Conservation (phyloP, 345 rosid species). For the thale cress (Arabidopsis thaliana) region DNA sequence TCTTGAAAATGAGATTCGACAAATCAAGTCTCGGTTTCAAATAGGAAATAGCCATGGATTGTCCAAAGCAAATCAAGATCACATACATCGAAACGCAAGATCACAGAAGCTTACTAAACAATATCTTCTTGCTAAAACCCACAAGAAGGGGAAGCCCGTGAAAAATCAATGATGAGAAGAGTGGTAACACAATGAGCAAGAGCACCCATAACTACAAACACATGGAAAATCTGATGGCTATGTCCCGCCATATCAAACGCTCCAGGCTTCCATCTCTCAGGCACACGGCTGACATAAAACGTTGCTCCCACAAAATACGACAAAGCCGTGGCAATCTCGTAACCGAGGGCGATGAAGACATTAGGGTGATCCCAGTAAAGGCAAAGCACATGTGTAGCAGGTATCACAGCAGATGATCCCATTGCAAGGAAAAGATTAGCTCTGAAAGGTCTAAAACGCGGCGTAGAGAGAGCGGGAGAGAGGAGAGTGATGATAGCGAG, state of each 20-base stretch:
- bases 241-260: conserved; percentile 91
- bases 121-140: conserved; percentile 8
- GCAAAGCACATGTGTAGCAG: conserved; percentile 68
- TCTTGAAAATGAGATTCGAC: not conserved
- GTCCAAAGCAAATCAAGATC: not conserved
- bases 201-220: conserved; percentile 83
- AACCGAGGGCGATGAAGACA: conserved; percentile 56
- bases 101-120: not conserved
- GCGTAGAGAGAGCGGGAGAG: conserved; percentile 63
- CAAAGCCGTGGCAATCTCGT: conserved; percentile 69
- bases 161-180: conserved; percentile 69
- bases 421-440: conserved; percentile 75
- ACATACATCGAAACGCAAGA: not conserved
- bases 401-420: conserved; percentile 86
- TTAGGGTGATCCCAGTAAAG: conserved; percentile 76
- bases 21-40: not conserved
- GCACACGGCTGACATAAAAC: conserved; percentile 72
- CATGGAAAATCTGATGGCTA: conserved; percentile 93
- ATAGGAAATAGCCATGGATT: not conserved
- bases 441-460: conserved; percentile 65
- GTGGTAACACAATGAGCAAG: conserved; percentile 79
- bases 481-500: conserved; percentile 78
- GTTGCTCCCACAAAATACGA: conserved; percentile 68
- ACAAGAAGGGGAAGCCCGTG: conserved; percentile 58
- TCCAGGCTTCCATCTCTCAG: conserved; percentile 94